phyloP scores from a whole-genome alignment of 202 grass and related monocot genomes.

The Hordeum pubiflorum region DNA sequence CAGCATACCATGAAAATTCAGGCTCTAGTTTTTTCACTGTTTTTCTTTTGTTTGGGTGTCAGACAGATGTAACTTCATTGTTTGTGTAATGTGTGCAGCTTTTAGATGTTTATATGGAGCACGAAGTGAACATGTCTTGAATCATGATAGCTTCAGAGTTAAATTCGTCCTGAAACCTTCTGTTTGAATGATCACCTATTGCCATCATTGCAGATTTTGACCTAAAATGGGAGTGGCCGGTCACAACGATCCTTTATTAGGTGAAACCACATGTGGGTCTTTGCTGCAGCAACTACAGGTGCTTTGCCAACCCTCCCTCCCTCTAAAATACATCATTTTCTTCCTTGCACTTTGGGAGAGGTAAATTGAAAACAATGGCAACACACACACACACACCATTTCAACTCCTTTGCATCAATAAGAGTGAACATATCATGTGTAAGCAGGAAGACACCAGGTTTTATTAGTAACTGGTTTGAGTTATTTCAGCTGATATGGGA shows the following conservation, averaged over 20 bases:
- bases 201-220: conserved; percentile 41
- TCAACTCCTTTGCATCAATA: not conserved
- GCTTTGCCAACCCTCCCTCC: not conserved
- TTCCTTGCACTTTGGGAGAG: not conserved
- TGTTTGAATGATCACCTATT: conserved; percentile 3
- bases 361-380: not conserved
- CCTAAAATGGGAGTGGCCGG: conserved; percentile 54
- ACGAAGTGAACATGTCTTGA: not conserved
- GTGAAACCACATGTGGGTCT: conserved; percentile 69
- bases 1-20: not conserved
- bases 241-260: conserved; percentile 49
- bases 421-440: not conserved
- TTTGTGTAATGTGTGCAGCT: not conserved
- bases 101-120: not conserved
- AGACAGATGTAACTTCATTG: not conserved
- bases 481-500: conserved; percentile 89
- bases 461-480: conserved; percentile 2
- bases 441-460: not conserved
- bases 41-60: not conserved
- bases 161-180: not conserved
- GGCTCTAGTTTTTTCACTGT: not conserved
- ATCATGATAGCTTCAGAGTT: not conserved
- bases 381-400: not conserved
- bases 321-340: not conserved
- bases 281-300: conserved; percentile 91